Conservation (phyloP, 257 asterid species). For the Leonotis leonurus region DNA sequence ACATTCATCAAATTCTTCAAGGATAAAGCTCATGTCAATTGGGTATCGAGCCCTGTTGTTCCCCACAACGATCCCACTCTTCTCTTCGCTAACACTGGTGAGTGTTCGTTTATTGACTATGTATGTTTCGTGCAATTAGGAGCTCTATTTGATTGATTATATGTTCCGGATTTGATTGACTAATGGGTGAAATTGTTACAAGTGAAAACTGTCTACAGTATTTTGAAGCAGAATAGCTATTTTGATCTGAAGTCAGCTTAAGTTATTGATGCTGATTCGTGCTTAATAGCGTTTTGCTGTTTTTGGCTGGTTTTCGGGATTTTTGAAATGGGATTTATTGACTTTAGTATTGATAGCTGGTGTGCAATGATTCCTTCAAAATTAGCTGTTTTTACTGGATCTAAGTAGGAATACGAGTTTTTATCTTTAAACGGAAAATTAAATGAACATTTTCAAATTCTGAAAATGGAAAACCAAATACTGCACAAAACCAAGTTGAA, state of each 20-base stretch:
- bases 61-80: slow-evolving; percentile 94
- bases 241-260: not conserved
- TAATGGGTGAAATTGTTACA: not conserved
- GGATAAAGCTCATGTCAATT: slow-evolving; percentile 47
- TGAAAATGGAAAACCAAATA: not conserved
- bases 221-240: not conserved
- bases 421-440: not conserved
- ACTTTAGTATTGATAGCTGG: not conserved
- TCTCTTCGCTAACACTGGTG: slow-evolving; percentile 87
- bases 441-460: slow-evolving; percentile 8
- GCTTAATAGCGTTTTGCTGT: slow-evolving; percentile 1
- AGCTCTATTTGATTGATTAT: not conserved
- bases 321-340: not conserved
- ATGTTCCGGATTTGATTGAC: not conserved
- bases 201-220: not conserved
- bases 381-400: slow-evolving; percentile 1
- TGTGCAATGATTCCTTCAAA: not conserved
- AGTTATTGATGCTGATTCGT: not conserved
- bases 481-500: too few relatives aligned
- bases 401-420: not conserved
- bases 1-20: slow-evolving; percentile 62
- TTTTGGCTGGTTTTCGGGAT: not conserved
- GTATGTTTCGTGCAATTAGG: not conserved
- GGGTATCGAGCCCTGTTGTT: slow-evolving; percentile 89
- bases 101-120: not conserved